Evolutionary conservation across 208 protist genomes (phyloP).

Genomic region (Wallacemonas collosoma): DNA sequence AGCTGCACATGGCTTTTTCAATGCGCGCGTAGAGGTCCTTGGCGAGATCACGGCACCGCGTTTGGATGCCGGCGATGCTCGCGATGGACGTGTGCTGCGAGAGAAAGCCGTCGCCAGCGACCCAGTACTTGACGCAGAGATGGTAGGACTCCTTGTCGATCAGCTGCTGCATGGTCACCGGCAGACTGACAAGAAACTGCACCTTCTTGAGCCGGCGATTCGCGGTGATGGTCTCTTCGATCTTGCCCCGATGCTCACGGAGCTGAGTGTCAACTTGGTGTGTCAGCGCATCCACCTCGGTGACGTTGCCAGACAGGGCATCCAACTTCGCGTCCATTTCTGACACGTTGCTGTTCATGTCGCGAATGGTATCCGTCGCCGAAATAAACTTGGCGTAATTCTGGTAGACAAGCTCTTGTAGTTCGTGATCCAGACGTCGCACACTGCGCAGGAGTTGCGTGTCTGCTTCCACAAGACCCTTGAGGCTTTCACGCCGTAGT

Average conservation of each 20-base stretch:
- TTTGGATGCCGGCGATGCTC: conserved; percentile 63
- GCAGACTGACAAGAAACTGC: conserved; percentile 79
- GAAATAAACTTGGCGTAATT: conserved; percentile 99
- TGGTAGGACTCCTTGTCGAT: conserved; percentile 59
- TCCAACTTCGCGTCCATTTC: conserved; percentile 90
- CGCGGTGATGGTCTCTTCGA: conserved; percentile 72
- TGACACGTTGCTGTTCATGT: conserved; percentile 89
- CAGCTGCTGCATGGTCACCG: conserved; percentile 62
- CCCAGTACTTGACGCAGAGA: conserved; percentile 77
- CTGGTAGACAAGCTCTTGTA: conserved; percentile 99
- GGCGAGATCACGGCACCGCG: conserved; percentile 52
- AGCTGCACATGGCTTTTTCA: conserved; percentile 60
- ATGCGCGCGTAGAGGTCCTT: conserved; percentile 66
- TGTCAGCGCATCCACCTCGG: conserved; percentile 69
- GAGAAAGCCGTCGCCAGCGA: conserved; percentile 76
- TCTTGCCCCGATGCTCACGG: conserved; percentile 26
- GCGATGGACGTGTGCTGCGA: conserved; percentile 56
- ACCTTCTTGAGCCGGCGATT: conserved; percentile 83
- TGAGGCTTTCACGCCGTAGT: conserved; percentile 66
- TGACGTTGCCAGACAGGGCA: conserved; percentile 72
- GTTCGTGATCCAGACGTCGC: conserved; percentile 90
- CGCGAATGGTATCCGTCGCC: conserved; percentile 97
- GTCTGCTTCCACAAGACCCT: conserved; percentile 80
- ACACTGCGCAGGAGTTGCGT: conserved; percentile 76
- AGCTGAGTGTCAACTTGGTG: conserved; percentile 12